Evolutionary conservation across 345 rosid genomes (phyloP).

Genomic region (Mallotus nudiflorus): DNA sequence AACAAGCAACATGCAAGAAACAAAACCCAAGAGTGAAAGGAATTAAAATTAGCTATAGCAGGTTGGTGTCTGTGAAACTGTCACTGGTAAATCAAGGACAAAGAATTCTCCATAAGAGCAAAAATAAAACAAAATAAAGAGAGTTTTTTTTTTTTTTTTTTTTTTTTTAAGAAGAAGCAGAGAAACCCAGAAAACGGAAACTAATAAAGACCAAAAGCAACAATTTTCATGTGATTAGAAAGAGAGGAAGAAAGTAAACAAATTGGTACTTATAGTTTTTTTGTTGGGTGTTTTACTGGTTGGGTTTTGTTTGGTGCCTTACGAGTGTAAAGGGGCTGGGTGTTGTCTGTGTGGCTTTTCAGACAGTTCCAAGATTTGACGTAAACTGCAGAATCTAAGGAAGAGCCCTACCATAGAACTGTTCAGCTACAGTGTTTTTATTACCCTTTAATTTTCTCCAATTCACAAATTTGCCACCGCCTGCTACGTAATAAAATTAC

Average conservation of each 20-base stretch:
- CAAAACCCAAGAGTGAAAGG: too few relatives aligned
- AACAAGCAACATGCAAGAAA: too few relatives aligned
- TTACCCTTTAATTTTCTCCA: too few relatives aligned
- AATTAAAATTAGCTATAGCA: neutral
- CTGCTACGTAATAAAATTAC: too few relatives aligned
- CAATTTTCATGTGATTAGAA: neutral
- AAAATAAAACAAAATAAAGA: neutral
- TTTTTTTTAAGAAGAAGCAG: neutral
- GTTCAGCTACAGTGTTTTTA: too few relatives aligned
- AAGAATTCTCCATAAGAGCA: neutral
- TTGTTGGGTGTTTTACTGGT: neutral
- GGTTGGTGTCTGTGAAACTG: neutral
- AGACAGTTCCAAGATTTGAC: neutral
- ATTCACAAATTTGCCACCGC: too few relatives aligned
- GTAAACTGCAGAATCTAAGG: neutral
- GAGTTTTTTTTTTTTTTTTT: neutral
- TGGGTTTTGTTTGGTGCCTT: neutral
- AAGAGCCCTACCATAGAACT: neutral
- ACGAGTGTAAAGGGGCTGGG: neutral
- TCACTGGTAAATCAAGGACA: neutral
- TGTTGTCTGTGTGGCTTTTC: neutral
- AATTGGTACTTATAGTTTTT: neutral
- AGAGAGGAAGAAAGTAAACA: neutral
- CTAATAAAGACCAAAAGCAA: too few relatives aligned
- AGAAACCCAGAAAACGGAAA: neutral